Base-by-base conservation (phyloP, 2,329 filamentous ascomycete genomes). In the Mycosphaerella sp. region DNA sequence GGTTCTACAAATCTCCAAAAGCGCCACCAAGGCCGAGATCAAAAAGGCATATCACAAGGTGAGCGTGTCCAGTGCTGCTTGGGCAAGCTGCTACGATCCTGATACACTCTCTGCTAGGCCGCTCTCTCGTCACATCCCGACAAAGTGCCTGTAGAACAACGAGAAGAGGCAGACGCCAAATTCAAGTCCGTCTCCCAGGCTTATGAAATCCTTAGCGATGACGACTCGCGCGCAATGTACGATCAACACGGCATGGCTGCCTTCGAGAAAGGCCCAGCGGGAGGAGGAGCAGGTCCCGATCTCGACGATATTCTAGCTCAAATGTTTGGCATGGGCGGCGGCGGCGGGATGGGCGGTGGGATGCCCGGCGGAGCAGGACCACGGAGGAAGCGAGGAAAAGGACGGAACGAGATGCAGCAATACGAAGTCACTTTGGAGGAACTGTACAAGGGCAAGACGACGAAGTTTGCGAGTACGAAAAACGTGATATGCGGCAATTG, bases 41-140 rank as follows among this genome's bases (percentile, higher is more conserved):
- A 95, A 93, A 72, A 95, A 95, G 74, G 91, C 91, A 58, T 96
- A 96, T 75, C 87, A 92, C 75, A 96, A 95, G 81, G 91, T 91
- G 46, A 34, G 48, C 10, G 43, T 9, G 21, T 12, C 23, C 17
- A 5, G 4, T 23, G 23, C 12, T 4, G 2, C 14, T 9, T 42
- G n/a, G 6, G 23, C 9, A n/a, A 21, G 14, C 8, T 44, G 8
- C 11, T 21, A 26, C 14, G 42, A 26, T 29, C 17, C 8, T 21
- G 11, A 21, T 44, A 23, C 11, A 11, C 8, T 32, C 9, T 31
- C 12, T 6, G 7, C 23, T 36, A 65, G 59, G 64, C 66, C 38
- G 66, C 92, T 10, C 80, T 96, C 51, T 82, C 84, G 70, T 87
- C 90, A 68, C 93, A 98, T 69, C 93, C 93, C 45, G 93, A 98